Base-by-base conservation (phyloP, 2,329 filamentous ascomycete genomes). In the Talaromyces sp. region DNA sequence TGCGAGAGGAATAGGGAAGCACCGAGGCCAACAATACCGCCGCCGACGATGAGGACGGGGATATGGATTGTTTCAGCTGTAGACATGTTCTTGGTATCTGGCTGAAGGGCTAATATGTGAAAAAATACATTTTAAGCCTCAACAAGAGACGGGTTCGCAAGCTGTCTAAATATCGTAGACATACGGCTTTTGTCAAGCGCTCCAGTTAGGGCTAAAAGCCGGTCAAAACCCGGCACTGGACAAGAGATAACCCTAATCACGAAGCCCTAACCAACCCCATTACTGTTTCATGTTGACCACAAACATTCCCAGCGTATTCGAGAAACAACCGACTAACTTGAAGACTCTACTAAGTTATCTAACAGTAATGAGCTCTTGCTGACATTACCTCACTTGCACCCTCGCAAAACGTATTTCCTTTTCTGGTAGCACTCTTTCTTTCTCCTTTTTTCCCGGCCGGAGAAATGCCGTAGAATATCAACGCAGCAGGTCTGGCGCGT, bases 21-120 rank as follows among this genome's bases (percentile, higher is more conserved):
- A 22, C 56, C 39, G 39, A 58, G 41, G 15, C 56, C 56, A 7
- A 48, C 56, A 22, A 58, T 48, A 37, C 56, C 56, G 13, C 56
- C 56, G 13, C 56, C 56, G 15, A 58, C 22, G 22, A 58, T 41
- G 25, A 58, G 13, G 36, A 58, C 56, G 39, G 56, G 56, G 17
- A 33, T 19, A 33, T 53, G 56, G 41, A 17, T 41, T 11, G 40
- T 54, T 41, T 54, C 39, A 21, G 22, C 21, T 10, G 22, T 33
- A 13, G 48, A 37, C 56, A 53, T 53, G 33, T 50, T 48, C 17
- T 13, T 48, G 19, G 45, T 8, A 13, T n/a, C n/a, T 1, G 8
- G 2, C 8, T 25, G 5, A 7, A 8, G 2, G 2, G 15, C n/a
- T 21, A 45, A 8, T 9, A n/a, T 11, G 1, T 2, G 15, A 28